Evolutionary conservation across 345 rosid species (phyloP).

Genomic region (Theobroma cacao): DNA sequence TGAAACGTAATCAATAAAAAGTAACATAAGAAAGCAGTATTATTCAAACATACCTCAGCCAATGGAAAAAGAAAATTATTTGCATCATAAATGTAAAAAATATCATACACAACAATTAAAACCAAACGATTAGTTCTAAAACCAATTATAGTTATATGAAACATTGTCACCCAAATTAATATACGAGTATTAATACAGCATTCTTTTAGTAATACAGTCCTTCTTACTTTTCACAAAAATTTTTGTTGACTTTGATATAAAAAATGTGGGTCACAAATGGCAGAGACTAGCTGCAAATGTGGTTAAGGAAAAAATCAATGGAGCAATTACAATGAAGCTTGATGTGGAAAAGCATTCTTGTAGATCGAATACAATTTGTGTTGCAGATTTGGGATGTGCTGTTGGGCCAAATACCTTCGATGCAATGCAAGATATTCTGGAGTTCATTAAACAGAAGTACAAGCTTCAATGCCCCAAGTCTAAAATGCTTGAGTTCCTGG

Average conservation of each 20-base stretch:
- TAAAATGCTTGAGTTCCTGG: conserved; percentile 40
- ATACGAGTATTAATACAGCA: too few relatives aligned
- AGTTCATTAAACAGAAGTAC: conserved; percentile 27
- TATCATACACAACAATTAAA: too few relatives aligned
- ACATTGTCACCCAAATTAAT: too few relatives aligned
- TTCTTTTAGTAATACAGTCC: too few relatives aligned
- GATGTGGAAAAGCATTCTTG: conserved; percentile 35
- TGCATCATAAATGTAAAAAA: too few relatives aligned
- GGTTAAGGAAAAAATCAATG: conserved; percentile 38
- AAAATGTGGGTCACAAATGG: not conserved
- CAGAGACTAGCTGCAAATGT: conserved; percentile 41
- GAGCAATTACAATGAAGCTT: conserved; percentile 40
- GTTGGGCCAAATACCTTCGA: conserved; percentile 59
- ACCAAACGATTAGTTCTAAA: too few relatives aligned
- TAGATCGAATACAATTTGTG: conserved; percentile 26
- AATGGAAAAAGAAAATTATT: too few relatives aligned
- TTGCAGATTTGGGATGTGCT: conserved; percentile 76
- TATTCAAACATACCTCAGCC: too few relatives aligned
- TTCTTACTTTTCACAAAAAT: too few relatives aligned
- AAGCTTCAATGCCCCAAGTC: conserved; percentile 15
- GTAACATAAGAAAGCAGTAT: too few relatives aligned
- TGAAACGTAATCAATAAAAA: too few relatives aligned
- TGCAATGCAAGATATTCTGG: conserved; percentile 40
- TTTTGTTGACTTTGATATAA: not conserved
- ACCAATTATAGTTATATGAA: too few relatives aligned